Base-by-base conservation (phyloP, 495 filamentous ascomycete species). In the Trichoderma virens region DNA sequence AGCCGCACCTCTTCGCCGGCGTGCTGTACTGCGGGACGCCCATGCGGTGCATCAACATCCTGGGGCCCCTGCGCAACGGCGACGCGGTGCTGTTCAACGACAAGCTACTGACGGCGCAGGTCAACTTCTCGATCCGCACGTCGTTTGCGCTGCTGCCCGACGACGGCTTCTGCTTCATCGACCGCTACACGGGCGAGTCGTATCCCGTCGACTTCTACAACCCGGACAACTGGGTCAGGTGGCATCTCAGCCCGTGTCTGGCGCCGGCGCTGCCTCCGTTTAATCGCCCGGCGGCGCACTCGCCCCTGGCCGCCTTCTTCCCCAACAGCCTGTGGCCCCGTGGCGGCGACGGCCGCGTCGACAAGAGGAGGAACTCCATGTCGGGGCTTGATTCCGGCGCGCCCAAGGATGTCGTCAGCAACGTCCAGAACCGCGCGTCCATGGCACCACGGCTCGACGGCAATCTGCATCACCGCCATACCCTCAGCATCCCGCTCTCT, bases 101-200 rank as follows among this genome's bases (percentile, higher is more conserved):
- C 25, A 90, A 90, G 64, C 90, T 97, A 2, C 80, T 98, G 2
- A 97, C 93, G 1, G 92, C 94, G 0, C 92, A 97, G 73, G 93
- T 96, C 61, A 96, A 93, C 73, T 97, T 98, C 74, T 91, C 90
- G 1, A 83, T 98, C 45, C 88, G 93, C 7, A 97, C 90, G 2
- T 90, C 84, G 63, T 98, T 88, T 68, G 83, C 88, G 25, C 86
- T 97, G 25, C 82, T 98, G 1, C 93, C 94, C 3, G 89, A 97
- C 65, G 87, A 93, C 68, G 93, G 93, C 0, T 84, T 85, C 70
- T 96, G 92, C 74, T 98, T 97, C 70, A 81, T 97, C 69, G 86
- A 97, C 76, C 90, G 88, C 67, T 71, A 83, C 60, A 95, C 91
- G 0, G 87, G 88, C 65, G 88, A 97, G 69, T 84, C 90, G 66